Conservation (phyloP, 768 basidiomycete genomes). For the Auricularia heimuer region DNA sequence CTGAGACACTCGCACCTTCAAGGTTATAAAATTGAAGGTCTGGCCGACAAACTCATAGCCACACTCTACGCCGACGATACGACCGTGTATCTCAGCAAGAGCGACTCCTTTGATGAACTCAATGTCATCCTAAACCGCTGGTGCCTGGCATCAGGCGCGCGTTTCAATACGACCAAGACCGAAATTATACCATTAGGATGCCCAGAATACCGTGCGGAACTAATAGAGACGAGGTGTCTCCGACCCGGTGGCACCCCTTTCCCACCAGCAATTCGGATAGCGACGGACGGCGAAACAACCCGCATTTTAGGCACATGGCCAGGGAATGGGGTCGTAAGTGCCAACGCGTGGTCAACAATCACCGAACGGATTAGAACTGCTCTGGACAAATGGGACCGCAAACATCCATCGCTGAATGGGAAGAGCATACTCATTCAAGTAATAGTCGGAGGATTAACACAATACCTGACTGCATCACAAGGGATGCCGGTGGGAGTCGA, state of each 20-base stretch:
- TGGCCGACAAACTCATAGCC: slow-evolving; percentile 14
- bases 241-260: not conserved
- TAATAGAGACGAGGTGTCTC: too few species aligned
- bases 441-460: slow-evolving; percentile 22
- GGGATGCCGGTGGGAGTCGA: slow-evolving; percentile 26
- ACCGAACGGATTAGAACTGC: slow-evolving; percentile 19
- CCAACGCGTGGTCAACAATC: slow-evolving; percentile 17
- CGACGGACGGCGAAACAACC: slow-evolving; percentile 18
- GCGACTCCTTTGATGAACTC: slow-evolving; percentile 20
- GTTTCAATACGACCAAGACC: slow-evolving; percentile 34
- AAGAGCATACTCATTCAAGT: slow-evolving; percentile 17
- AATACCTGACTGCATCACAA: slow-evolving; percentile 27
- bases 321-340: slow-evolving; percentile 19
- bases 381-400: slow-evolving; percentile 18
- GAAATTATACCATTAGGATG: slow-evolving; percentile 27
- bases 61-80: slow-evolving; percentile 36
- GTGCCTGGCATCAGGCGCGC: slow-evolving; percentile 32
- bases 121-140: slow-evolving; percentile 24
- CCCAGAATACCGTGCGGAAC: too few species aligned
- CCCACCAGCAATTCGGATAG: slow-evolving; percentile 18
- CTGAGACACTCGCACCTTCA: not conserved
- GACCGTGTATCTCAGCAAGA: slow-evolving; percentile 23
- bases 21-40: too few species aligned
- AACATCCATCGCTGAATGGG: slow-evolving; percentile 23
- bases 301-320: slow-evolving; percentile 25